Evolutionary conservation across 192 early-diverging fungal species (phyloP).

Genomic region (Coemansia sp.): DNA sequence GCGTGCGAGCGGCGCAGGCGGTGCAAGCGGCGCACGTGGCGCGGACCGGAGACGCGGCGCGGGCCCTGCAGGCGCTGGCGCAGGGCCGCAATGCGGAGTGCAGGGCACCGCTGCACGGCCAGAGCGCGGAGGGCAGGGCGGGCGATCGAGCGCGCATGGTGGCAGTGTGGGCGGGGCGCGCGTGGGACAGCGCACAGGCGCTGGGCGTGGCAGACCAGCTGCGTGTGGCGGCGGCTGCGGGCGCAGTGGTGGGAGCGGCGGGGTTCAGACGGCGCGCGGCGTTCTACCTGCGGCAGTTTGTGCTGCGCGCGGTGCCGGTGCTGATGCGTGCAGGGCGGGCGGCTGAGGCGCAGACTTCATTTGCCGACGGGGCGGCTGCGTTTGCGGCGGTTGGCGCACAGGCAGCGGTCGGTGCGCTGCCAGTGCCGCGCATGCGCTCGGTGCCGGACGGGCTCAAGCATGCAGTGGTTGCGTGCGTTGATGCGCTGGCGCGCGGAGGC

Average conservation of each 20-base stretch:
- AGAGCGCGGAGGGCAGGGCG: too few relatives aligned
- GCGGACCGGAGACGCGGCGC: conserved; percentile 15
- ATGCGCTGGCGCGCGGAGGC: conserved; percentile 22
- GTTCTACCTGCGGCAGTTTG: conserved; percentile 48
- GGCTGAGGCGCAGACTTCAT: conserved; percentile 23
- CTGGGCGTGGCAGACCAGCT: conserved; percentile 35
- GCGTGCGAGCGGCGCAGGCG: conserved; percentile 43
- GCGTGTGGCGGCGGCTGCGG: conserved; percentile 25
- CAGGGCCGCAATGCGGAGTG: conserved; percentile 2
- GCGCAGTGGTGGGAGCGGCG: conserved; percentile 19
- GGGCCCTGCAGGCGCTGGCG: conserved; percentile 19
- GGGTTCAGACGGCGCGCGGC: conserved; percentile 36
- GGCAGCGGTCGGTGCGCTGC: conserved; percentile 18
- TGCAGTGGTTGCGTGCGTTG: conserved; percentile 29
- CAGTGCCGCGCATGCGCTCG: not conserved
- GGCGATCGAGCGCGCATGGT: conserved; percentile 19
- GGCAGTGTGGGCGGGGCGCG: conserved; percentile 43
- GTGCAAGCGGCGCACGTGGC: conserved; percentile 36
- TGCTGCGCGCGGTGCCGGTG: conserved; percentile 35
- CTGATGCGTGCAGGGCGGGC: conserved; percentile 36
- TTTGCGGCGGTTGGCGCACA: conserved; percentile 34
- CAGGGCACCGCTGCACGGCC: too few relatives aligned
- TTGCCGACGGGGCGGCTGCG: conserved; percentile 38
- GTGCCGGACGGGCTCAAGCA: not conserved
- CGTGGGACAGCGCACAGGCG: conserved; percentile 16